Conservation (phyloP, 208 protist species). For the Wallacemonas rigidus region DNA sequence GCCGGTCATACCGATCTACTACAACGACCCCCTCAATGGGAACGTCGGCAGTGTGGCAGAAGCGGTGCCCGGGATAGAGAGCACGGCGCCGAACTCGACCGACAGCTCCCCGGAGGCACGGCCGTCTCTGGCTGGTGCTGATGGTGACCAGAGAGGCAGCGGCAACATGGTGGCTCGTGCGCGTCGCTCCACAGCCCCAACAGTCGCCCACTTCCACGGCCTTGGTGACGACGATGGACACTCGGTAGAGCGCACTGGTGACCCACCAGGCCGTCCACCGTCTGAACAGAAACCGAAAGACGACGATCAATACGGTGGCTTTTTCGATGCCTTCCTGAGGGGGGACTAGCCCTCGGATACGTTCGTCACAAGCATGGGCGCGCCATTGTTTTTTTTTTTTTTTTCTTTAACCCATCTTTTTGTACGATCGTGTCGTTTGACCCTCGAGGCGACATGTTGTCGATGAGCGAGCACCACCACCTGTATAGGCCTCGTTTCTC, state of each 20-base stretch:
- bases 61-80: neutral
- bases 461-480: too few relatives aligned
- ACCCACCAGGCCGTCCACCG: too few relatives aligned
- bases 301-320: neutral
- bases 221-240: neutral
- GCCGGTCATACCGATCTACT: slow-evolving; percentile 3
- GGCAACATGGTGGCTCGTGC: neutral
- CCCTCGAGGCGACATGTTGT: too few relatives aligned
- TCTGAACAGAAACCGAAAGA: neutral
- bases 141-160: too few relatives aligned
- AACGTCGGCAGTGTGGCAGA: neutral
- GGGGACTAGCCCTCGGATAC: neutral
- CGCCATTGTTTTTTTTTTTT: slow-evolving; percentile 5
- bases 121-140: too few relatives aligned
- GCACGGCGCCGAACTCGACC: too few relatives aligned
- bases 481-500: too few relatives aligned
- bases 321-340: neutral
- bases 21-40: neutral
- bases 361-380: too few relatives aligned
- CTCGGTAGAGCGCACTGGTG: too few relatives aligned
- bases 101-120: too few relatives aligned
- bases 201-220: slow-evolving; percentile 11
- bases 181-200: slow-evolving; percentile 1
- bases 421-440: neutral
- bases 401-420: neutral